A percentile compares a stretch with the other conserved stretches of the same genome.
These are phyloP conservation scores for Fusarium sp. DNA, from an alignment of 2,329 filamentous ascomycete genomes.

Conservation along the genomic window DNA sequence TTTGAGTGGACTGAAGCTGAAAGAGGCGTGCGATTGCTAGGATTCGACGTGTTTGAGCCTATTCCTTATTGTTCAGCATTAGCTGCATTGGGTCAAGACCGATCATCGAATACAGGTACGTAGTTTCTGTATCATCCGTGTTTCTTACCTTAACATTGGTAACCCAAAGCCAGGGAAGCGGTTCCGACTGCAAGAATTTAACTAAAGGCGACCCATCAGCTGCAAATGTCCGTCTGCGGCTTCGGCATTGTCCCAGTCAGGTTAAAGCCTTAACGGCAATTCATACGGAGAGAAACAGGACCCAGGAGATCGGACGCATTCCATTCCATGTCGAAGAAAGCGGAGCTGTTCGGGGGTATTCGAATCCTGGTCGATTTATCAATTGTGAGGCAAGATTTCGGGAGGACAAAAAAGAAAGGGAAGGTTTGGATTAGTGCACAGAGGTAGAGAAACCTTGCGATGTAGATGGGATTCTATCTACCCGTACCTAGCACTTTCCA, in stretches of 20 bases:
- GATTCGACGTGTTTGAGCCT: slow-evolving; percentile 6
- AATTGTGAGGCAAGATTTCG: slow-evolving; percentile 18
- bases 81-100: slow-evolving; percentile 38
- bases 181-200: slow-evolving; percentile 31
- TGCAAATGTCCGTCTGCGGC: slow-evolving; percentile 33
- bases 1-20: slow-evolving; percentile 1
- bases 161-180: slow-evolving; percentile 33
- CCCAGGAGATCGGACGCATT: slow-evolving; percentile 38
- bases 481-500: background rate
- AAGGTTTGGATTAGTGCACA: background rate
- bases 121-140: background rate
- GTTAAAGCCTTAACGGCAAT: slow-evolving; percentile 36
- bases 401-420: slow-evolving; percentile 11
- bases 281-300: slow-evolving; percentile 33
- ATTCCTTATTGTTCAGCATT: slow-evolving; percentile 36
- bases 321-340: slow-evolving; percentile 33
- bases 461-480: background rate
- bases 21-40: slow-evolving; percentile 19
- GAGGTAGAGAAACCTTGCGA: background rate
- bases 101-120: background rate
- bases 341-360: slow-evolving; percentile 36
- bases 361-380: slow-evolving; percentile 16
- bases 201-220: slow-evolving; percentile 28
- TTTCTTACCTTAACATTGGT: slow-evolving; percentile 9
- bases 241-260: slow-evolving; percentile 36